phyloP scores from a whole-genome alignment of 2,329 filamentous ascomycete species.

The Diaporthe ampelina region DNA sequence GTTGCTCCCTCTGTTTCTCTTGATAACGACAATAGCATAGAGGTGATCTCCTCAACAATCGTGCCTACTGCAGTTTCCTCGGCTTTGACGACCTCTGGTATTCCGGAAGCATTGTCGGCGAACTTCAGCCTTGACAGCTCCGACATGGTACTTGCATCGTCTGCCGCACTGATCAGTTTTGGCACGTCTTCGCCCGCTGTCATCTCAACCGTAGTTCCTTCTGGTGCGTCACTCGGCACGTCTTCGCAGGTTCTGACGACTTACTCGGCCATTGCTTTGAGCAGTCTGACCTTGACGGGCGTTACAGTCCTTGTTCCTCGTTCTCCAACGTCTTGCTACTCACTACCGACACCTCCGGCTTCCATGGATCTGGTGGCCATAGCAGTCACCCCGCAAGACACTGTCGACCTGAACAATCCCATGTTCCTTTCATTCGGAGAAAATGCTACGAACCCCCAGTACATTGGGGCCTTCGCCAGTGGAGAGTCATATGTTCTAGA shows the following conservation, averaged over 20 bases:
- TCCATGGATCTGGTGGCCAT: conserved; percentile 44
- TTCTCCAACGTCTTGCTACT: conserved; percentile 46
- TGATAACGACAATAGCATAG: conserved; percentile 11
- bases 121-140: conserved; percentile 34
- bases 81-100: conserved; percentile 38
- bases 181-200: conserved; percentile 40
- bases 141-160: conserved; percentile 28
- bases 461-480: conserved; percentile 43
- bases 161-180: conserved; percentile 39
- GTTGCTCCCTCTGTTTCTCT: neutral
- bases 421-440: conserved; percentile 45
- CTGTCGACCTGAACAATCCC: conserved; percentile 40
- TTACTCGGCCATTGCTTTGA: conserved; percentile 36
- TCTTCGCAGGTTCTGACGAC: conserved; percentile 35
- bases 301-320: conserved; percentile 45
- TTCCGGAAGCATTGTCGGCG: conserved; percentile 35
- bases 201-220: conserved; percentile 32
- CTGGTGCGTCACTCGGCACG: conserved; percentile 32
- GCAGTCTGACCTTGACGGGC: conserved; percentile 41
- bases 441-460: conserved; percentile 45
- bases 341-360: conserved; percentile 42
- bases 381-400: conserved; percentile 36
- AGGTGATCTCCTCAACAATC: conserved; percentile 37
- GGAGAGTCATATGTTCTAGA: conserved; percentile 44
- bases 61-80: conserved; percentile 38